Evolutionary conservation across 768 basidiomycete genomes (phyloP).

Genomic region (Symmetrospora coprosmae): DNA sequence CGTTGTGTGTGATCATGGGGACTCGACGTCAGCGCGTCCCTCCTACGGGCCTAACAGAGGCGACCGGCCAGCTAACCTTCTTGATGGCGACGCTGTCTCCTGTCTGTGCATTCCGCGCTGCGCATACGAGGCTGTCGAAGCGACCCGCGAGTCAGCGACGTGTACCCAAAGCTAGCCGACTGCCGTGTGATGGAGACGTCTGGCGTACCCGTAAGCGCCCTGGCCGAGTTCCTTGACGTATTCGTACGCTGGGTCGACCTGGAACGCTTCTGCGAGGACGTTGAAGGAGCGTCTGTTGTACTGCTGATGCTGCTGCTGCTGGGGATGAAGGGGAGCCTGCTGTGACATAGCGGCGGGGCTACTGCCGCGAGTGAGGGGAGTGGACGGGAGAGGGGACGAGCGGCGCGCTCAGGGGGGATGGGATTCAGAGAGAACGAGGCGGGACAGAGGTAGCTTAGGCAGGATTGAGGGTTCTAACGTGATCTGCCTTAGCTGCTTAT

Average conservation of each 20-base stretch:
- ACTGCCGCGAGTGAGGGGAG: no score
- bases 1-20: neutral
- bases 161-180: neutral
- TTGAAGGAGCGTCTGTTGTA: no score
- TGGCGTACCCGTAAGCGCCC: slow-evolving; percentile 60
- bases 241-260: slow-evolving; percentile 44
- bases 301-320: no score
- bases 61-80: slow-evolving; percentile 54
- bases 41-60: neutral
- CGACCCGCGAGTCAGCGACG: slow-evolving; percentile 10
- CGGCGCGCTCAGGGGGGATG: no score
- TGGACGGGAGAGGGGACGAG: no score
- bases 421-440: no score
- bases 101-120: slow-evolving; percentile 53
- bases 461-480: no score
- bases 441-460: no score
- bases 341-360: no score
- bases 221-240: slow-evolving; percentile 92
- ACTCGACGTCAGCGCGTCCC: neutral
- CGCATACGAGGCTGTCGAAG: slow-evolving; percentile 20
- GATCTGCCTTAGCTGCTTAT: no score
- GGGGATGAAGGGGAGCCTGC: no score
- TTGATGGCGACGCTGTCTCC: slow-evolving; percentile 88
- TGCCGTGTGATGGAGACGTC: neutral
- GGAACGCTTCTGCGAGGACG: neutral